phyloP scores from a whole-genome alignment of 768 basidiomycete genomes.

The Amanita phalloides region DNA sequence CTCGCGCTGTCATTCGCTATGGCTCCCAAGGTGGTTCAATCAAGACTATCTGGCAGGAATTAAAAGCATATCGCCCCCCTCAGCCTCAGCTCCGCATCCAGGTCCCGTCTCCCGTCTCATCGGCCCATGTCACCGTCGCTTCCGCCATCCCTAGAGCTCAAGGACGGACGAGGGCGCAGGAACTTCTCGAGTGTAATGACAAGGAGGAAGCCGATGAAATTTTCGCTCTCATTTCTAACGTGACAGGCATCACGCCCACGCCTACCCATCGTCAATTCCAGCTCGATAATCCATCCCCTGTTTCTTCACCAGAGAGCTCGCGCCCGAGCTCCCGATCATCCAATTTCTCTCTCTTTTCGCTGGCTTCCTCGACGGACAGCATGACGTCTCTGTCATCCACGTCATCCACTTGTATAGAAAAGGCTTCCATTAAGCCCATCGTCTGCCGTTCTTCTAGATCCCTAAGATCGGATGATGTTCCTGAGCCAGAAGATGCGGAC shows the following conservation, averaged over 20 bases:
- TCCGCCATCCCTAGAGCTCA: constrained; percentile 13
- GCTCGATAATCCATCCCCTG: constrained; percentile 5
- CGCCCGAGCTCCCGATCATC: constrained; percentile 31
- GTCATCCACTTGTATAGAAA: constrained; percentile 11
- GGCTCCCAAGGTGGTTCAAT: constrained; percentile 15
- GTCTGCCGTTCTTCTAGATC: not conserved
- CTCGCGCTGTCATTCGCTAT: constrained; percentile 18
- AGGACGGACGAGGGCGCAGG: constrained; percentile 22
- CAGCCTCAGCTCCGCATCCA: constrained; percentile 10
- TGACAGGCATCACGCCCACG: constrained; percentile 21
- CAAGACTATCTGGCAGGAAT: constrained; percentile 19
- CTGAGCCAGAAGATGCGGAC: constrained; percentile 2
- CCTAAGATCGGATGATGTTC: not conserved
- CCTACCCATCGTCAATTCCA: constrained; percentile 21
- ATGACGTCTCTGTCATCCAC: constrained; percentile 22
- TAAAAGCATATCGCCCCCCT: constrained; percentile 3
- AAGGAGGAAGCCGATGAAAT: constrained; percentile 24
- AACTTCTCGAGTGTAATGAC: constrained; percentile 20
- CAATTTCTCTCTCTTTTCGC: constrained; percentile 17
- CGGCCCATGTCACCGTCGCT: constrained; percentile 12
- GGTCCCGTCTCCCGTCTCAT: constrained; percentile 7
- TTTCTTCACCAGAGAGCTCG: constrained; percentile 17
- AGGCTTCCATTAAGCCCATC: constrained; percentile 3
- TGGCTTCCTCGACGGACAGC: constrained; percentile 17
- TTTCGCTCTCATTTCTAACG: constrained; percentile 23